Evolutionary conservation across 2,329 filamentous ascomycete species (phyloP).

Genomic region (Colletotrichum shisoi): DNA sequence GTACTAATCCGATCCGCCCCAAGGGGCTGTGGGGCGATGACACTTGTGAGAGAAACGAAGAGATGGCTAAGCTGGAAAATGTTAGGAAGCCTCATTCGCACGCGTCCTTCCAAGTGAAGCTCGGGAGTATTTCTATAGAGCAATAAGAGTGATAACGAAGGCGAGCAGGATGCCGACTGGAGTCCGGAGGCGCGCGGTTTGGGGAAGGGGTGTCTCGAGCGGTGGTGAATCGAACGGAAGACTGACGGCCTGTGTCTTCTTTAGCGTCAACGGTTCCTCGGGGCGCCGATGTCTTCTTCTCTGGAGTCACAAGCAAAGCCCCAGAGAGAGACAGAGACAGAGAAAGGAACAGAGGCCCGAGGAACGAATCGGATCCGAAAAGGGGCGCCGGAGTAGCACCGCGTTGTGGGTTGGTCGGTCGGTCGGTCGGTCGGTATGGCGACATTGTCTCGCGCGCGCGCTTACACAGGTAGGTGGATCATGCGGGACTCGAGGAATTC

Average conservation of each 20-base stretch:
- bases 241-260: neutral
- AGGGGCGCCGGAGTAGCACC: slow-evolving; percentile 3
- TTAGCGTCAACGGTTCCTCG: slow-evolving; percentile 1
- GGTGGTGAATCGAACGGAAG: neutral
- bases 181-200: slow-evolving; percentile 4
- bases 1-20: neutral
- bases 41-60: too few species aligned
- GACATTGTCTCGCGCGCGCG: neutral
- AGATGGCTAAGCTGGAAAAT: neutral
- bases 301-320: neutral
- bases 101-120: neutral
- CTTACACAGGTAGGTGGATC: neutral
- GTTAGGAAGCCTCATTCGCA: neutral
- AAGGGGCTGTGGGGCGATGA: neutral
- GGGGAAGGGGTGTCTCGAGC: neutral
- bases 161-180: neutral
- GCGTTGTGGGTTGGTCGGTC: neutral
- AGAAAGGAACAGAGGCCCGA: too few species aligned
- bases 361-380: slow-evolving; percentile 9
- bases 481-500: neutral
- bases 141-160: neutral
- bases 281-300: neutral
- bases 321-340: too few species aligned
- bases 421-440: too few species aligned
- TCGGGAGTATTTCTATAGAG: neutral